Evolutionary conservation across 2,329 filamentous ascomycete genomes (phyloP).

Genomic region (Talaromyces albobiverticillius): DNA sequence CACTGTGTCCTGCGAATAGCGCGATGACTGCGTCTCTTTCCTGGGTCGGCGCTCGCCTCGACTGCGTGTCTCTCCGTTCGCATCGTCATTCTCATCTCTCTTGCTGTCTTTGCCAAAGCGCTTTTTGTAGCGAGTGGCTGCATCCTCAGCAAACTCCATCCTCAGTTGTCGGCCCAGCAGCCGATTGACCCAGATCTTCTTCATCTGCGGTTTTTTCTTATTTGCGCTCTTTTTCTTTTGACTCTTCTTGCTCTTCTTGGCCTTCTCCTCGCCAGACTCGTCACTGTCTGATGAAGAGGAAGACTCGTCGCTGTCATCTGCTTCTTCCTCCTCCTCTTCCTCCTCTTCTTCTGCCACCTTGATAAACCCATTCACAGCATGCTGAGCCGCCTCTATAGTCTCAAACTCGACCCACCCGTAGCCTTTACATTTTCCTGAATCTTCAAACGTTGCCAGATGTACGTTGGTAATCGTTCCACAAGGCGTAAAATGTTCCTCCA

Average conservation of each 20-base stretch:
- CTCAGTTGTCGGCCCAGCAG: conserved; percentile 77
- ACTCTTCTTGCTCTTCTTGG: conserved; percentile 38
- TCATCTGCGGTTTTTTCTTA: conserved; percentile 29
- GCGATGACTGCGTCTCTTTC: conserved; percentile 39
- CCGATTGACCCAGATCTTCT: conserved; percentile 76
- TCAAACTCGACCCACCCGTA: conserved; percentile 94
- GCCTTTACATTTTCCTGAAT: conserved; percentile 96
- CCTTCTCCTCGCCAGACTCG: conserved; percentile 13
- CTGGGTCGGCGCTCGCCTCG: conserved; percentile 24
- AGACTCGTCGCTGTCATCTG: conserved; percentile 53
- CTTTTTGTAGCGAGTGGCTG: conserved; percentile 87
- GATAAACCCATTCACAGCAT: conserved; percentile 77
- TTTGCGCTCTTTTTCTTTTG: conserved; percentile 16
- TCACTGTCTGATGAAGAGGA: conserved; percentile 29
- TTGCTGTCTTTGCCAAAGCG: conserved; percentile 74
- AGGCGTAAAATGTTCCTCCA: conserved; percentile 76
- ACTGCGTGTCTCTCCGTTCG: conserved; percentile 22
- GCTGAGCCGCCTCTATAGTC: conserved; percentile 69
- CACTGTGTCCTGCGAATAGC: conserved; percentile 51
- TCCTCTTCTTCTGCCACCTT: conserved; percentile 55
- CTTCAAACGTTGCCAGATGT: conserved; percentile 92
- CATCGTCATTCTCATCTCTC: conserved; percentile 24
- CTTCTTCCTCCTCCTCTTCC: conserved; percentile 47
- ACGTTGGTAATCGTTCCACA: conserved; percentile 81
- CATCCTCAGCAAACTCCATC: conserved; percentile 91